phyloP scores from a whole-genome alignment of 306 rosid species.

The Corylus heterophylla region DNA sequence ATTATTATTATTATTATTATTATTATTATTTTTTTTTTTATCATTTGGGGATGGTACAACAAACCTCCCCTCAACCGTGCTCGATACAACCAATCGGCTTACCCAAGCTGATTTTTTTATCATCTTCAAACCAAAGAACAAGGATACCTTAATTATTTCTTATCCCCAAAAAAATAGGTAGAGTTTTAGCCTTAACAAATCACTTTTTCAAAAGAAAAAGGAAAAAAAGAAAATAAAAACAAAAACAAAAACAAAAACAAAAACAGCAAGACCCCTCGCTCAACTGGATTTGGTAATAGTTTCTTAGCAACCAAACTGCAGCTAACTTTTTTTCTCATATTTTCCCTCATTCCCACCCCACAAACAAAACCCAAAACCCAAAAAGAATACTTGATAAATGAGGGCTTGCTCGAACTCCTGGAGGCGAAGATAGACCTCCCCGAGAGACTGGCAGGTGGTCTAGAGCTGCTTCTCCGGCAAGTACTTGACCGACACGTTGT shows the following conservation, averaged over 20 bases:
- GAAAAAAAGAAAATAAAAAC: background rate
- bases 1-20: too few species aligned
- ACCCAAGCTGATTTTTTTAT: too few species aligned
- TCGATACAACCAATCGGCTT: too few species aligned
- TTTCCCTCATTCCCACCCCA: background rate
- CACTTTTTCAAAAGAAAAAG: background rate
- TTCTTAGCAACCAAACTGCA: background rate
- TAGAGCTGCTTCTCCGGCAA: conserved; percentile 63
- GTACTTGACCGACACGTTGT: conserved; percentile 52
- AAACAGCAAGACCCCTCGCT: background rate
- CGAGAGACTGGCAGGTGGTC: conserved; percentile 87
- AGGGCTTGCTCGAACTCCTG: conserved; percentile 64
- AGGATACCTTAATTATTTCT: too few species aligned
- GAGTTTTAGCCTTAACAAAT: background rate
- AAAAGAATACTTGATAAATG: conserved; percentile 51
- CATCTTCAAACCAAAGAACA: too few species aligned
- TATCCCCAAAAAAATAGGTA: background rate
- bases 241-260: background rate
- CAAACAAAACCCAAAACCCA: background rate
- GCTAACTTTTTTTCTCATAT: background rate
- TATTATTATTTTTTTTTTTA: too few species aligned
- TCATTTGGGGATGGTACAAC: too few species aligned
- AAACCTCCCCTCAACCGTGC: too few species aligned
- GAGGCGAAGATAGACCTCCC: conserved; percentile 83
- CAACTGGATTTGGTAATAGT: background rate